Evolutionary conservation across 352 stramenopile species (phyloP).

Genomic region (Aphanomyces stellatus): DNA sequence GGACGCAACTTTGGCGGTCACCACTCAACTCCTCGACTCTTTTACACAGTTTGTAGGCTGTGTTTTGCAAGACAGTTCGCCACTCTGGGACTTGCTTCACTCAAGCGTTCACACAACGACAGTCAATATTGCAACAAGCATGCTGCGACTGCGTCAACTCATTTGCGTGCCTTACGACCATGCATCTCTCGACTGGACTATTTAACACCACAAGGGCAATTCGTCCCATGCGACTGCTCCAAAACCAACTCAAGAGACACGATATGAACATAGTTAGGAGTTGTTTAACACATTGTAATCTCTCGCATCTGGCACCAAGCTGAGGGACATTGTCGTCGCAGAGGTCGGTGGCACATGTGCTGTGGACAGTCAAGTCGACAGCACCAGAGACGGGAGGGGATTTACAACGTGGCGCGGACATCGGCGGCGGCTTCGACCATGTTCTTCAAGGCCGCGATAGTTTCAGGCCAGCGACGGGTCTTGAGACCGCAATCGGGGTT

Average conservation of each 20-base stretch:
- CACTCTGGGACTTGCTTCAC: neutral
- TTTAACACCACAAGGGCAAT: too few species aligned
- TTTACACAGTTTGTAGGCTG: too few species aligned
- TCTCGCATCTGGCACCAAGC: neutral
- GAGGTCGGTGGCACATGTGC: neutral
- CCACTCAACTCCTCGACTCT: too few species aligned
- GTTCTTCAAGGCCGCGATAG: constrained; percentile 80
- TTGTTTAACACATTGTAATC: neutral
- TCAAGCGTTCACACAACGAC: neutral
- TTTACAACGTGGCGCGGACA: constrained; percentile 38
- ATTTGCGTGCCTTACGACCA: neutral
- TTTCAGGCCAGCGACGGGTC: constrained; percentile 88
- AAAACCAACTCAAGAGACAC: too few species aligned
- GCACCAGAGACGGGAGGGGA: neutral
- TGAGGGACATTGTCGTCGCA: neutral
- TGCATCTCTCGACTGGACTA: too few species aligned
- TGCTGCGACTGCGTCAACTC: too few species aligned
- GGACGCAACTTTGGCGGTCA: too few species aligned
- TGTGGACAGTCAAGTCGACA: neutral
- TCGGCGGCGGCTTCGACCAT: constrained; percentile 79
- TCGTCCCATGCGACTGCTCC: too few species aligned
- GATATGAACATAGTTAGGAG: too few species aligned
- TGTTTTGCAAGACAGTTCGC: neutral
- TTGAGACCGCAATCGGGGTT: constrained; percentile 93
- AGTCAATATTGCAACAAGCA: too few species aligned